These are phyloP conservation scores for Phytophthora parvispora DNA, from an alignment of 352 stramenopile species.

Conservation along the genomic window DNA sequence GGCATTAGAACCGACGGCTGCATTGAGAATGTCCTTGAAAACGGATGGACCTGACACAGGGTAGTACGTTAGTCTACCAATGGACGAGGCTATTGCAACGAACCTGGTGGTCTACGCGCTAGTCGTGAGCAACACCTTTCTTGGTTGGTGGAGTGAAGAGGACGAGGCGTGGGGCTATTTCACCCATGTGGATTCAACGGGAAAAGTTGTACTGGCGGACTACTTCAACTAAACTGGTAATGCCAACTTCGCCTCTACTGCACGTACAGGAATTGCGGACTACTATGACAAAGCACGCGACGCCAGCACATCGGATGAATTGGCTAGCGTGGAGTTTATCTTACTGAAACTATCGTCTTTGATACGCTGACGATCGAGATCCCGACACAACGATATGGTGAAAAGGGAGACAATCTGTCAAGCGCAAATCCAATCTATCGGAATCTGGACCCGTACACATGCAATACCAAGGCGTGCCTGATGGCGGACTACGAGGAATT, in stretches of 20 bases:
- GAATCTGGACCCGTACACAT: not conserved
- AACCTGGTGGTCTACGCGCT: slow-evolving; percentile 13
- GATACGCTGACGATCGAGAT: slow-evolving; percentile 17
- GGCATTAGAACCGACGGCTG: not conserved
- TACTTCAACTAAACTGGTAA: slow-evolving; percentile 10
- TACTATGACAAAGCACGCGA: slow-evolving; percentile 13
- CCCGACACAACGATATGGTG: not conserved
- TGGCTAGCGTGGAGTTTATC: not conserved
- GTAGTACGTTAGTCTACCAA: slow-evolving; percentile 1
- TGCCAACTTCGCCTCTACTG: not conserved
- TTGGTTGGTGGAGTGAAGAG: slow-evolving; percentile 5
- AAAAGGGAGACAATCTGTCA: slow-evolving; percentile 5
- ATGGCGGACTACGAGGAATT: not conserved
- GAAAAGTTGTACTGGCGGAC: slow-evolving; percentile 1
- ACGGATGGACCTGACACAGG: not conserved
- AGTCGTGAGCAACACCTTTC: slow-evolving; percentile 6
- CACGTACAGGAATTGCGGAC: not conserved
- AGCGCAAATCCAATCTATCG: not conserved
- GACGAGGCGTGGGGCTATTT: not conserved
- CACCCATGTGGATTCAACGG: not conserved
- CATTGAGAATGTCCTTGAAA: slow-evolving; percentile 11
- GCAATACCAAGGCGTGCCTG: slow-evolving; percentile 5
- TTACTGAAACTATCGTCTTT: not conserved
- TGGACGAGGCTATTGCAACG: slow-evolving; percentile 5
- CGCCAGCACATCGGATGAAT: slow-evolving; percentile 1